Evolutionary conservation across 257 asterid species (phyloP), one percentile per base, ranked within the genome.

Genomic region (Asclepias syriaca): DNA sequence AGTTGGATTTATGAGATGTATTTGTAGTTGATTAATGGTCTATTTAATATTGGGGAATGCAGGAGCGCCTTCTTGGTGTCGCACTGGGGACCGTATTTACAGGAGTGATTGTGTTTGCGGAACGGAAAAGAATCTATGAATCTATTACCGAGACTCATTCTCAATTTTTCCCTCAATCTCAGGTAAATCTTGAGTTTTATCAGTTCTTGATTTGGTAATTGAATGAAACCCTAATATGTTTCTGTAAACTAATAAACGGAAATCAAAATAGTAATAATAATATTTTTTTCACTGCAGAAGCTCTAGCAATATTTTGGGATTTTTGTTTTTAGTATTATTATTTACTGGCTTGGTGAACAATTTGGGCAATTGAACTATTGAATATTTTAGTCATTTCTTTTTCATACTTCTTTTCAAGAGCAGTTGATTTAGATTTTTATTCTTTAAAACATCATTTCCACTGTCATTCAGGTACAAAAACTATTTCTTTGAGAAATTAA

Each of bases 11-110:
- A 0, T 45, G 6, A 19, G 34, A 0, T 45, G 9, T 73, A 15
- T 22, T 21, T n/a, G 3, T 77, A 7, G 56, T 37, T 53, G 34
- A 18, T 45, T 24, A 10, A 48, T 65, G 18, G 60, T 71, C 10
- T 32, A 19, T 54, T 56, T 74, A 15, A 72, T 5, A 43, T 45
- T n/a, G n/a, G 27, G 14, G 68, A 4, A n/a, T 7, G 81, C 86
- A 91, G 97, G 97, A 89, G 89, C 97, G 97, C 68, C 79, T 91
- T 68, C 85, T 91, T 16, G 97, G 97, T 45, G 90, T 91, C 37
- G 91, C 96, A 46, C 74, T 92, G 34, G 98, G 98, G 64, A 77
- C 83, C 83, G 59, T 81, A 34, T 58, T 84, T 5, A 77, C 90
- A 24, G 90, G 92, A 39, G 81, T 77, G 7, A 81, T 88, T 66